phyloP scores from a whole-genome alignment of 2,329 filamentous ascomycete genomes.

The Diaporthe helianthi region DNA sequence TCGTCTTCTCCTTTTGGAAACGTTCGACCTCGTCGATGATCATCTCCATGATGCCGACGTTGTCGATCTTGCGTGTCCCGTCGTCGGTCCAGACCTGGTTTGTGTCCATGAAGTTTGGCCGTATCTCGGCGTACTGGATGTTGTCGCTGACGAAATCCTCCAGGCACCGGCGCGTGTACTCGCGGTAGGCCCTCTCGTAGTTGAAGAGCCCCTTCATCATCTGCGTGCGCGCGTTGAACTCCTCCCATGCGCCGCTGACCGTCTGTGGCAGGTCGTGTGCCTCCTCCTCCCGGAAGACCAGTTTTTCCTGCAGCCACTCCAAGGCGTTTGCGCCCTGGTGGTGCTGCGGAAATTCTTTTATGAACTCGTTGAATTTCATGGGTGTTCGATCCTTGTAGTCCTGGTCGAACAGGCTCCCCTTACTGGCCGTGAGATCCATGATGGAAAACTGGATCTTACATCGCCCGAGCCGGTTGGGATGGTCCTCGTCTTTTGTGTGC shows the following conservation, averaged over 20 bases:
- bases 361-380: conserved; percentile 54
- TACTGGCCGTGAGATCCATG: conserved; percentile 44
- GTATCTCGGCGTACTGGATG: conserved; percentile 67
- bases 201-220: conserved; percentile 68
- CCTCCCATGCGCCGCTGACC: conserved; percentile 59
- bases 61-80: conserved; percentile 52
- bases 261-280: conserved; percentile 60
- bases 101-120: conserved; percentile 64
- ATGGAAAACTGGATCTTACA: conserved; percentile 71
- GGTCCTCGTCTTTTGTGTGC: conserved; percentile 43
- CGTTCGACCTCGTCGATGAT: conserved; percentile 55
- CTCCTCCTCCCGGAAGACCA: conserved; percentile 67
- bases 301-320: conserved; percentile 67
- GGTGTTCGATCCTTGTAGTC: conserved; percentile 53
- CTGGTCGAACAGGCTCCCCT: conserved; percentile 55
- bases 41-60: conserved; percentile 59
- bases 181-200: conserved; percentile 62
- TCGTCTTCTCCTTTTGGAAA: conserved; percentile 42
- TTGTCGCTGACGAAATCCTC: conserved; percentile 62
- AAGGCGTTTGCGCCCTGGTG: conserved; percentile 43
- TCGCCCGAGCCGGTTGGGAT: conserved; percentile 45
- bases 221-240: conserved; percentile 59
- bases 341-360: conserved; percentile 44
- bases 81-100: conserved; percentile 60
- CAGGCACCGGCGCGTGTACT: conserved; percentile 61